Percentiles rank a stretch among this genome's conserved stretches.
phyloP scores from a whole-genome alignment of 1,139 yeast genomes.

The Hemisphaericaspora xylanilytica region DNA sequence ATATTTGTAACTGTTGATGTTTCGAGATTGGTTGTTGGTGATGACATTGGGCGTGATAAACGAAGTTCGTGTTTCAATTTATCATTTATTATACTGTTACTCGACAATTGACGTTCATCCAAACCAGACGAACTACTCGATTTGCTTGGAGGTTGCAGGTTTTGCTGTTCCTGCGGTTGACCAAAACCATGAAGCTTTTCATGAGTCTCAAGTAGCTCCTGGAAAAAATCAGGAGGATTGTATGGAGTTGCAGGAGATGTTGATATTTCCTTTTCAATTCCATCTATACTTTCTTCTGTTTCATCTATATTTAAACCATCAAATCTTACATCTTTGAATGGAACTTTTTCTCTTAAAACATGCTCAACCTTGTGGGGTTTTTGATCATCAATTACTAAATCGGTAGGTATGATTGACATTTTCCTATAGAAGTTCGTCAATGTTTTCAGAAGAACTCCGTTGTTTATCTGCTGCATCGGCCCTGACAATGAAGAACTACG shows the following conservation, averaged over 20 bases:
- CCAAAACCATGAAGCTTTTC: slow-evolving; percentile 28
- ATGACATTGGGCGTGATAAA: slow-evolving; percentile 19
- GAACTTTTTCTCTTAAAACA: slow-evolving; percentile 16
- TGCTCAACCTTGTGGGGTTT: too few relatives aligned
- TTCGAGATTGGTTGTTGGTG: slow-evolving; percentile 27
- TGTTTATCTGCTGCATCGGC: slow-evolving; percentile 21
- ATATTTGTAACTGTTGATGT: slow-evolving; percentile 17
- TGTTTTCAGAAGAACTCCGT: slow-evolving; percentile 6
- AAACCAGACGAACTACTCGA: slow-evolving; percentile 1
- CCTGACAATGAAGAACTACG: slow-evolving; percentile 30
- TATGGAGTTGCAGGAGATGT: slow-evolving; percentile 2
- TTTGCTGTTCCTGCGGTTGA: slow-evolving; percentile 4
- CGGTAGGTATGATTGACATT: slow-evolving; percentile 30
- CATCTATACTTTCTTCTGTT: slow-evolving; percentile 1
- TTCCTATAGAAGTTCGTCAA: slow-evolving; percentile 21
- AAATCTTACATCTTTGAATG: slow-evolving; percentile 33
- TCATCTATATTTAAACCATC: slow-evolving; percentile 10
- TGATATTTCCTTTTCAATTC: not conserved
- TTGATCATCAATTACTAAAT: slow-evolving; percentile 20
- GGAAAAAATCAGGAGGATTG: slow-evolving; percentile 7
- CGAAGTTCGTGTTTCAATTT: slow-evolving; percentile 18
- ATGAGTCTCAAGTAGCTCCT: slow-evolving; percentile 32
- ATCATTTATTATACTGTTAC: slow-evolving; percentile 15
- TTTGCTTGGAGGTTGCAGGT: not conserved
- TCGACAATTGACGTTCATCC: slow-evolving; percentile 10